These are phyloP conservation scores for Ceratobasidium sp. DNA, from an alignment of 1,284 basidiomycete genomes.

Conservation along the genomic window DNA sequence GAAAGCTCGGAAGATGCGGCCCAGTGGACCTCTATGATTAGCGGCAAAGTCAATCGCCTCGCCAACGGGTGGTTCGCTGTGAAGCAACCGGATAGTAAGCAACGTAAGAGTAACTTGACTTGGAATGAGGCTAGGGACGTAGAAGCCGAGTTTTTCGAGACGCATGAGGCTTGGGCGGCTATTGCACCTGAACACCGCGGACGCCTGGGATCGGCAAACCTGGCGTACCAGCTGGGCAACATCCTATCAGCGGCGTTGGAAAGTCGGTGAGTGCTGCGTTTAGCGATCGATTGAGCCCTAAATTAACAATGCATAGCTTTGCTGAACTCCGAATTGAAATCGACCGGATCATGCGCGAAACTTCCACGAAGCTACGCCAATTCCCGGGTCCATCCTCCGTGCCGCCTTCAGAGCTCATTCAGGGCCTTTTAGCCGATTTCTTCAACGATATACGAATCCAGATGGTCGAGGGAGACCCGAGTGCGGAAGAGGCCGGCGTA, in stretches of 20 bases:
- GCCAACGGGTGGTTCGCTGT: slow-evolving; percentile 22
- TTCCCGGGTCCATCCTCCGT: not conserved
- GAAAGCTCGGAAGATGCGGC: slow-evolving; percentile 21
- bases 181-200: slow-evolving; percentile 3
- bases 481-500: not conserved
- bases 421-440: not conserved
- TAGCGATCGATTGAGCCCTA: not conserved
- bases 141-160: slow-evolving; percentile 10
- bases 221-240: slow-evolving; percentile 11
- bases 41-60: not conserved
- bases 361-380: not conserved
- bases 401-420: slow-evolving; percentile 13
- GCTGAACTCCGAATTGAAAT: slow-evolving; percentile 18
- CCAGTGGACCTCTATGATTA: slow-evolving; percentile 6
- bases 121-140: slow-evolving; percentile 11
- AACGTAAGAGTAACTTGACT: not conserved
- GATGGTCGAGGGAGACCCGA: not conserved
- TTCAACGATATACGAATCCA: not conserved
- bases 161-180: not conserved
- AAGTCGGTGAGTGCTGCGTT: not conserved
- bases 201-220: not conserved
- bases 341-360: slow-evolving; percentile 7
- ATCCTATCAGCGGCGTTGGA: not conserved
- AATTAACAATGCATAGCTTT: not conserved
- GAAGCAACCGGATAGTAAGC: slow-evolving; percentile 1